phyloP scores from a whole-genome alignment of 345 rosid species.

The Salix suchowensis region DNA sequence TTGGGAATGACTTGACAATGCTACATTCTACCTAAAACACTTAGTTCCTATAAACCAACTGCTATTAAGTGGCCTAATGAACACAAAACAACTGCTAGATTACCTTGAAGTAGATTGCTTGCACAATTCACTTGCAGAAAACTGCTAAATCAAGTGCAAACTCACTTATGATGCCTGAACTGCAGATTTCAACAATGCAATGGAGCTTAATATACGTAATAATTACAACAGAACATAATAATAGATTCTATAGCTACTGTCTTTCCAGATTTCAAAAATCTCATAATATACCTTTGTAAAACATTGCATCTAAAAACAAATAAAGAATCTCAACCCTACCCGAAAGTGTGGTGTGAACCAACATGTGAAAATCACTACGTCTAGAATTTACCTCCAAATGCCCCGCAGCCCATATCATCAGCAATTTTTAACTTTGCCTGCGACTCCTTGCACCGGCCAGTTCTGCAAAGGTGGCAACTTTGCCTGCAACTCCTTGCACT shows the following conservation, averaged over 20 bases:
- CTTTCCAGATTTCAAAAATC: constrained; percentile 1
- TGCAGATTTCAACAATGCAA: neutral
- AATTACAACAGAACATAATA: constrained; percentile 3
- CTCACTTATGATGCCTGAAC: neutral
- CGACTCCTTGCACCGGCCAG: constrained; percentile 6
- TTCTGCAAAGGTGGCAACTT: neutral
- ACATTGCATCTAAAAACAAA: constrained; percentile 16
- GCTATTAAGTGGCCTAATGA: neutral
- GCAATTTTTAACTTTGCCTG: neutral
- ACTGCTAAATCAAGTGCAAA: too few species aligned
- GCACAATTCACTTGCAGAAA: neutral
- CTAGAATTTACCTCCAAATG: neutral
- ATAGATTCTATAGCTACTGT: neutral
- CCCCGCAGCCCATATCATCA: constrained; percentile 5
- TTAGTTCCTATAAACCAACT: neutral
- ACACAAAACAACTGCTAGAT: neutral
- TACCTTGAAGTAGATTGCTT: neutral
- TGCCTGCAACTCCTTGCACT: constrained; percentile 7
- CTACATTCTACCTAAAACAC: neutral
- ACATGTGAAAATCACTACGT: constrained; percentile 1
- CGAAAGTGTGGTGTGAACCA: constrained; percentile 4
- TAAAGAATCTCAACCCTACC: constrained; percentile 25
- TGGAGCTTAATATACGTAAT: neutral
- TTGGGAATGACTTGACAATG: neutral
- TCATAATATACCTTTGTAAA: constrained; percentile 6